Base-by-base conservation (phyloP, 2,329 filamentous ascomycete genomes). In the Beauveria caledonica region DNA sequence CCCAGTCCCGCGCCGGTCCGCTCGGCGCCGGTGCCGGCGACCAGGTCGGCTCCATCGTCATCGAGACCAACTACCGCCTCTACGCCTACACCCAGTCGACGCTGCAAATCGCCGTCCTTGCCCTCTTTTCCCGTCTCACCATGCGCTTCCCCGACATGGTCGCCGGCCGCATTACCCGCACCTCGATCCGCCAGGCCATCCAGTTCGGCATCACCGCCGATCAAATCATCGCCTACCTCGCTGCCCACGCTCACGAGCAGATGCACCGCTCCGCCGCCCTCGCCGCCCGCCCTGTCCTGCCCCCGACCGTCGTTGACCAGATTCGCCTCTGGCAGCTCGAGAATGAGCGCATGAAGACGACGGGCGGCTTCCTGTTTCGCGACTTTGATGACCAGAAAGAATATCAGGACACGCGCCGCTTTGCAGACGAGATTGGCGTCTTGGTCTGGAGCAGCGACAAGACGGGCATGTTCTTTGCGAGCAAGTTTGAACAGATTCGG, bases 241-340 rank as follows among this genome's bases (percentile, higher is more conserved):
- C 88, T 8, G 88, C 90, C 4, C 93, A 99, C 74, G 94, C 94
- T 0, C 94, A 99, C 75, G 92, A 95, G 49, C 90, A 97, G 73
- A 91, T 99, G 84, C 86, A 88, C 67, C 87, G 88, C 63, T 80
- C 83, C 48, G 82, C 84, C 6, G 76, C 79, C 27, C 65, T 79
- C 52, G 68, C 82, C 63, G 82, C 82, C 68, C 80, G 80, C 63
- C 89, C 92, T 1, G 84, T 96, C 17, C 81, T 99, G 2, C 94
- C 95, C 1, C 92, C 94, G 0, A 97, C 95, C 0, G 94, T 99
- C 17, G 90, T 97, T 64, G 94, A 99, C 74, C 94, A 99, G 78
- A 97, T 99, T 68, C 84, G 92, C 2, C 84, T 99, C 21, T 99
- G 94, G 94, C 93, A 99, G 77, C 86, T 97, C 57, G 94, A 99